These are phyloP conservation scores for Phytophthora pseudosyringae DNA, from an alignment of 352 stramenopile genomes.

Conservation along the genomic window DNA sequence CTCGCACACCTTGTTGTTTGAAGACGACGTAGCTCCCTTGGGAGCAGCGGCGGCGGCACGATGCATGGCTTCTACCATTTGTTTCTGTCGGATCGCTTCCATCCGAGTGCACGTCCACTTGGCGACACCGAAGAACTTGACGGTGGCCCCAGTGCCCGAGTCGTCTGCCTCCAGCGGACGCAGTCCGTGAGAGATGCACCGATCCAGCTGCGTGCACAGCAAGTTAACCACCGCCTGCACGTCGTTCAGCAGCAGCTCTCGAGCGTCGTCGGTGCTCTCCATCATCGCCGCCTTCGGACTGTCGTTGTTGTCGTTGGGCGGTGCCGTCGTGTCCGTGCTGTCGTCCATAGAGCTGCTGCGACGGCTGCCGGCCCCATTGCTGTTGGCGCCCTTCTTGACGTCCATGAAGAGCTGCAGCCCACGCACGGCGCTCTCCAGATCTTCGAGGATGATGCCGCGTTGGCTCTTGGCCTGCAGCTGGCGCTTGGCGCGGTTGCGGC, in stretches of 20 bases:
- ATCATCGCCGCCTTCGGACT: constrained; percentile 57
- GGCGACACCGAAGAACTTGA: constrained; percentile 88
- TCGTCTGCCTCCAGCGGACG: constrained; percentile 58
- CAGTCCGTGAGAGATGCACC: constrained; percentile 71
- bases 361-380: constrained; percentile 3
- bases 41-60: constrained; percentile 26
- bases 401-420: constrained; percentile 63
- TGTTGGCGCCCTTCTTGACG: constrained; percentile 32
- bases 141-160: constrained; percentile 51
- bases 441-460: constrained; percentile 78
- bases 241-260: constrained; percentile 75
- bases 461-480: constrained; percentile 80
- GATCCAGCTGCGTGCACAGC: constrained; percentile 77
- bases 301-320: constrained; percentile 20
- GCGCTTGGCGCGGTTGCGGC: constrained; percentile 59
- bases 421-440: constrained; percentile 73
- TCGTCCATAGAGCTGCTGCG: constrained; percentile 31
- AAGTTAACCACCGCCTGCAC: constrained; percentile 70
- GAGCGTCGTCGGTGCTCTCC: constrained; percentile 77
- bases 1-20: constrained; percentile 57
- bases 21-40: constrained; percentile 15
- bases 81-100: constrained; percentile 71
- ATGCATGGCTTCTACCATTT: constrained; percentile 75
- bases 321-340: constrained; percentile 1
- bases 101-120: constrained; percentile 89